Evolutionary conservation across 2,329 filamentous ascomycete genomes (phyloP).

Genomic region (Nemania abortiva): DNA sequence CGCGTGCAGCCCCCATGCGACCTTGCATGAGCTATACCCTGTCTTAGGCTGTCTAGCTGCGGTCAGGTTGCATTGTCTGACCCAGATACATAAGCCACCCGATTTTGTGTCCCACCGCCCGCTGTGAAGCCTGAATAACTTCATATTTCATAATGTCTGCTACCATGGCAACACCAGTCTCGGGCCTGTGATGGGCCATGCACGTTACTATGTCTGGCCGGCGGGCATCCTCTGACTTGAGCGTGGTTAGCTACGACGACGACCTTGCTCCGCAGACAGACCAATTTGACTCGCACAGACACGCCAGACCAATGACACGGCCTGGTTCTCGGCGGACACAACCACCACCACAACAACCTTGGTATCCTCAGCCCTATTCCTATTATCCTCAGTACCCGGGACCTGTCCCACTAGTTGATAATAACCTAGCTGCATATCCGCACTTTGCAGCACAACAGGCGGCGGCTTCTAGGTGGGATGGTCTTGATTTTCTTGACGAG

Average conservation of each 20-base stretch:
- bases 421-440: slow-evolving; percentile 20
- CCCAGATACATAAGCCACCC: slow-evolving; percentile 18
- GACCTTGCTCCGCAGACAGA: slow-evolving; percentile 7
- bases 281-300: background rate
- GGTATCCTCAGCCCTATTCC: slow-evolving; percentile 27
- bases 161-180: background rate
- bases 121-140: slow-evolving; percentile 3
- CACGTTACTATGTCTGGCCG: slow-evolving; percentile 24
- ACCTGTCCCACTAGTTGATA: background rate
- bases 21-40: slow-evolving; percentile 1
- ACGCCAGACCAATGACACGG: slow-evolving; percentile 8
- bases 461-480: slow-evolving; percentile 23
- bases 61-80: slow-evolving; percentile 21
- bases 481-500: slow-evolving; percentile 30
- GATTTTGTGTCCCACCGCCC: slow-evolving; percentile 14
- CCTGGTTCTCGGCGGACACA: slow-evolving; percentile 7
- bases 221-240: slow-evolving; percentile 27
- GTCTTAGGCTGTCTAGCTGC: slow-evolving; percentile 11
- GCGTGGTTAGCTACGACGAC: slow-evolving; percentile 21
- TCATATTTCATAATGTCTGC: slow-evolving; percentile 1
- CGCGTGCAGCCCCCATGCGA: slow-evolving; percentile 27
- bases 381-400: slow-evolving; percentile 19
- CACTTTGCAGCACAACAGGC: slow-evolving; percentile 21
- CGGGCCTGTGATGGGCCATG: slow-evolving; percentile 25
- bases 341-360: slow-evolving; percentile 19